phyloP scores from a whole-genome alignment of 768 basidiomycete species.

The Russula virescens region DNA sequence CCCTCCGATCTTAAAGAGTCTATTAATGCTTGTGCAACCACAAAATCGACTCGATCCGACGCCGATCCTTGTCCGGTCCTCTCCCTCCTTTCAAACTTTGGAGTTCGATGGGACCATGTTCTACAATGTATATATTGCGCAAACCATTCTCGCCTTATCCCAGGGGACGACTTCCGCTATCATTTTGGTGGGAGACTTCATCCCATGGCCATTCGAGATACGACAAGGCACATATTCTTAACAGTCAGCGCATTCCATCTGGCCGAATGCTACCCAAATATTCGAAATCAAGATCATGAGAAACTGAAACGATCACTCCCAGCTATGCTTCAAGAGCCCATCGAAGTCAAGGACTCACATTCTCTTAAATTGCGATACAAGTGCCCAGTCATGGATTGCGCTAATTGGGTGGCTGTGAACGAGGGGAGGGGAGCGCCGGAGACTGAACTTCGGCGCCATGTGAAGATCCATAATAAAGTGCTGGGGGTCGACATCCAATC shows the following conservation, averaged over 20 bases:
- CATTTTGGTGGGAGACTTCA: neutral
- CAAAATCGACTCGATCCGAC: neutral
- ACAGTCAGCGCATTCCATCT: neutral
- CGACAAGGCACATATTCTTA: neutral
- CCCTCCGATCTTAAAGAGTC: neutral
- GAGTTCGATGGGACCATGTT: neutral
- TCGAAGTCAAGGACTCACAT: neutral
- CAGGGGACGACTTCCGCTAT: neutral
- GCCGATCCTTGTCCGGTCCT: neutral
- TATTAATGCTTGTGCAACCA: neutral
- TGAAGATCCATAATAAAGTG: neutral
- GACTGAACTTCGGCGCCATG: neutral
- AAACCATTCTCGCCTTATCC: neutral
- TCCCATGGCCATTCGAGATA: neutral
- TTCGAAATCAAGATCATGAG: neutral
- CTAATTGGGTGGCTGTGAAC: neutral
- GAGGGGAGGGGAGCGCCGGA: neutral
- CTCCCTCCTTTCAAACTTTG: neutral
- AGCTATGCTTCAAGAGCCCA: neutral
- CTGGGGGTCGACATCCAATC: neutral
- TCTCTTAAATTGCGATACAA: neutral
- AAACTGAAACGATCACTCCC: neutral
- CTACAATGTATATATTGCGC: neutral
- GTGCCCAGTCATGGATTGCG: neutral
- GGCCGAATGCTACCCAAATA: neutral